Base-by-base conservation (phyloP, 164 flowering plant species). In the Echeveria elegans region DNA sequence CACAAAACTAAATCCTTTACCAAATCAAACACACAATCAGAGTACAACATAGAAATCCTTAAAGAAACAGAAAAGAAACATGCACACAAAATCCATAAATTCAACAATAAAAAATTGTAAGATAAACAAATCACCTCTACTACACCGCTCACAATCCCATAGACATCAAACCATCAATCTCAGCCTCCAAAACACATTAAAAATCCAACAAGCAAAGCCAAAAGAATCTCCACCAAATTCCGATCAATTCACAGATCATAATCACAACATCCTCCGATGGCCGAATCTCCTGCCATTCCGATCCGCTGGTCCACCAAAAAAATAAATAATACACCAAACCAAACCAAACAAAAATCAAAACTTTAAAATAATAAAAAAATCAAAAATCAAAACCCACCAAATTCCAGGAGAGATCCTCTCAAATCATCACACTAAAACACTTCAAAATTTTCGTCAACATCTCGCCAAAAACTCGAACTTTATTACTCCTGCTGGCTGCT, bases 401-500 rank as follows among this genome's bases (percentile, higher is more conserved):
- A n/a, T 26, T 53, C 60, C 31, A 24, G 60, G 31, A 26, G 31
- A 26, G 60, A 53, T 53, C 31, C 26, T 26, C 80, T 82, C 83
- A 76, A 81, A 83, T 79, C 80, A 86, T 82, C 89, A 82, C 81
- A 84, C 85, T 90, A 40, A 40, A 88, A 85, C 90, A 93, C 94
- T 86, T 18, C 7, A 85, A 81, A 90, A 87, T 93, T 90, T n/a
- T n/a, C n/a, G 98, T 93, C 98, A 88, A 89, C 96, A 88, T 88
- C 89, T 78, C n/a, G n/a, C 21, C 26, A 7, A 21, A 21, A 5
- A n/a, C 45, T 40, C 45, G 15, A 40, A 7, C 45, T 40, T 5
- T 40, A 8, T 40, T 40, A 7, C 45, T 40, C 45, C 11, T 14
- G 11, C 15, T 36, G 7, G 45, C 28, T 24, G 31, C 30, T 28